These are phyloP conservation scores for Coemansia sp. DNA, from an alignment of 371 early-diverging fungal species.

Conservation along the genomic window DNA sequence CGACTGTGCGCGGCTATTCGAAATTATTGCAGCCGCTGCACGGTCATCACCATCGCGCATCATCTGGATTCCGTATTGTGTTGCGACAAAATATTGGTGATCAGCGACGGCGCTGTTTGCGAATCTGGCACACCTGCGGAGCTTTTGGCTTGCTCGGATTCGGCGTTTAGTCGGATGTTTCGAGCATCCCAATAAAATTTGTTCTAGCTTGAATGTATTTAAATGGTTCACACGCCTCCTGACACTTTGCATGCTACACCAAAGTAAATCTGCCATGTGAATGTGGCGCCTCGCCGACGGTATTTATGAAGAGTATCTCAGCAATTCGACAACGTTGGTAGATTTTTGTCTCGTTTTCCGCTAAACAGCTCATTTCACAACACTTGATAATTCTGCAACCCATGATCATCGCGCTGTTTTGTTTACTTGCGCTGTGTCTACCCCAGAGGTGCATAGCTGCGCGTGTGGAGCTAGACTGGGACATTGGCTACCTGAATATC, in stretches of 20 bases:
- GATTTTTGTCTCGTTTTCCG: no score
- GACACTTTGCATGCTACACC: no score
- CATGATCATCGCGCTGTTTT: no score
- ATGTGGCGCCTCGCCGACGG: no score
- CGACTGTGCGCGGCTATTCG: slow-evolving; percentile 69
- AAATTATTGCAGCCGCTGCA: slow-evolving; percentile 60
- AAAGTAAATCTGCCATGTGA: no score
- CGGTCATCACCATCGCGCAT: slow-evolving; percentile 84
- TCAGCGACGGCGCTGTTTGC: slow-evolving; percentile 69
- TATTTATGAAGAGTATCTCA: no score
- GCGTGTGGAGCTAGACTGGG: slow-evolving; percentile 62
- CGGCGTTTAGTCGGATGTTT: slow-evolving; percentile 59
- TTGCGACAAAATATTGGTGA: slow-evolving; percentile 80
- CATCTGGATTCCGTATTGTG: slow-evolving; percentile 79
- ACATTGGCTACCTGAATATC: slow-evolving; percentile 62
- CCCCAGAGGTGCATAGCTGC: neutral
- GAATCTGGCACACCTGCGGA: slow-evolving; percentile 69
- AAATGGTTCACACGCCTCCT: no score
- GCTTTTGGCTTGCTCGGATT: slow-evolving; percentile 56
- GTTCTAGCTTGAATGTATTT: no score
- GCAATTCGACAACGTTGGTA: no score
- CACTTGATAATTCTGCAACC: no score
- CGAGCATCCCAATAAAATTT: neutral
- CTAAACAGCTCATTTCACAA: no score
- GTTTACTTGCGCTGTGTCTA: no score